Evolutionary conservation across 2,329 filamentous ascomycete species (phyloP).

Genomic region (Diaporthe vaccinii): DNA sequence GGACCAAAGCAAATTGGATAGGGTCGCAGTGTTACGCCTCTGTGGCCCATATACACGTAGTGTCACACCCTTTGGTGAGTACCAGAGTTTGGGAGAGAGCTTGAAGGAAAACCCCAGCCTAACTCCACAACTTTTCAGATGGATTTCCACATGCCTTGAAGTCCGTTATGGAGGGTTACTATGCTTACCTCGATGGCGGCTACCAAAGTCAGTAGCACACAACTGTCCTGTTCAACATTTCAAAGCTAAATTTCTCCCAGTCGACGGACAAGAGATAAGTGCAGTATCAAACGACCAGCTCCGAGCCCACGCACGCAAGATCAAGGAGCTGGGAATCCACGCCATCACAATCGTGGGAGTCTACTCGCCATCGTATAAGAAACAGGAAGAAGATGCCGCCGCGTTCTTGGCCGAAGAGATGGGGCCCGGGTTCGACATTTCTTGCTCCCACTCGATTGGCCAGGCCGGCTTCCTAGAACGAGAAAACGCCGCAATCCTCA

Average conservation of each 20-base stretch:
- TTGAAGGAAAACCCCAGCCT: not conserved
- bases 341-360: constrained; percentile 2
- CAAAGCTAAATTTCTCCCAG: not conserved
- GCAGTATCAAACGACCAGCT: not conserved
- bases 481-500: constrained; percentile 21
- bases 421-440: not conserved
- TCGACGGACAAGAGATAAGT: constrained; percentile 12
- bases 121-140: not conserved
- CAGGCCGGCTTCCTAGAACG: constrained; percentile 12
- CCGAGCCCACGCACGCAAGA: not conserved
- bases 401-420: not conserved
- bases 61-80: constrained; percentile 1
- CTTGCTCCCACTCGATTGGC: constrained; percentile 4
- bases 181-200: not conserved
- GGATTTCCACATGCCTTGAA: not conserved
- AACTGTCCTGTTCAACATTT: not conserved
- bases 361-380: constrained; percentile 7
- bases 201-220: not conserved
- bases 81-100: rapidly evolving
- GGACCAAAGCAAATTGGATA: not conserved
- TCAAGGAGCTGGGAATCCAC: not conserved
- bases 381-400: constrained; percentile 17
- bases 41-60: constrained; percentile 14
- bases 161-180: constrained; percentile 1
- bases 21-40: constrained; percentile 3